Percentiles rank a stretch among this genome's conserved stretches.
phyloP scores from a whole-genome alignment of 2,329 filamentous ascomycete genomes.

The Ceratocystis harringtonii region DNA sequence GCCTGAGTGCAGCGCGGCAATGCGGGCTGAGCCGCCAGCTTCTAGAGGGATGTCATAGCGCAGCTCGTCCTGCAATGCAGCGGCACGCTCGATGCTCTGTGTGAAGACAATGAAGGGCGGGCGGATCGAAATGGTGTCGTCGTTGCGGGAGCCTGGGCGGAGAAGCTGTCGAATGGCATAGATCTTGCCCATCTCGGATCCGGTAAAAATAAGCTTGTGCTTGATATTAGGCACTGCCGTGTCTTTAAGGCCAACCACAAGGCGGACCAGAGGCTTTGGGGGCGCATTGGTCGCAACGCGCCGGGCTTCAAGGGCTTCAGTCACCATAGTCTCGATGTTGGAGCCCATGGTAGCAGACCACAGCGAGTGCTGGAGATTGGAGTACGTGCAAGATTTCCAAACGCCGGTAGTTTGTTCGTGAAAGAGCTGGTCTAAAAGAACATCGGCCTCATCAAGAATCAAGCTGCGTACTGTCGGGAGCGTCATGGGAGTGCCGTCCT shows the following conservation, averaged over 20 bases:
- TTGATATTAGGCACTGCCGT: conserved; percentile 83
- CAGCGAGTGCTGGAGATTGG: conserved; percentile 57
- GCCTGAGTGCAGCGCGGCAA: conserved; percentile 80
- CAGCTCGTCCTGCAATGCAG: conserved; percentile 75
- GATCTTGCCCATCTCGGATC: conserved; percentile 85
- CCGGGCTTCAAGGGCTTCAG: conserved; percentile 47
- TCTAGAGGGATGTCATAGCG: conserved; percentile 86
- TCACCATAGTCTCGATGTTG: conserved; percentile 67
- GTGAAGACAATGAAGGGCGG: conserved; percentile 93
- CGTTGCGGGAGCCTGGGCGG: conserved; percentile 43
- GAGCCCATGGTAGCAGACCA: conserved; percentile 98
- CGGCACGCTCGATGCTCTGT: conserved; percentile 83
- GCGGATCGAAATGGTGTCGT: conserved; percentile 46
- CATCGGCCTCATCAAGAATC: conserved; percentile 86
- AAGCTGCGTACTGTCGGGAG: conserved; percentile 58
- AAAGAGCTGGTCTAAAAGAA: conserved; percentile 82
- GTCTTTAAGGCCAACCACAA: conserved; percentile 94
- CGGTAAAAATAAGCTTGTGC: conserved; percentile 80
- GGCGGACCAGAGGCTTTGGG: conserved; percentile 49
- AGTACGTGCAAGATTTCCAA: conserved; percentile 63
- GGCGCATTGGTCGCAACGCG: conserved; percentile 5
- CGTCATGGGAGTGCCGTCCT: conserved; percentile 31
- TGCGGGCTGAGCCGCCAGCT: conserved; percentile 68
- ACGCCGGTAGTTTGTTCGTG: conserved; percentile 72
- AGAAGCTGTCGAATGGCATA: conserved; percentile 80